Evolutionary conservation across 257 asterid species (phyloP), one percentile per base, ranked within the genome.

Genomic region (Rhazya stricta): DNA sequence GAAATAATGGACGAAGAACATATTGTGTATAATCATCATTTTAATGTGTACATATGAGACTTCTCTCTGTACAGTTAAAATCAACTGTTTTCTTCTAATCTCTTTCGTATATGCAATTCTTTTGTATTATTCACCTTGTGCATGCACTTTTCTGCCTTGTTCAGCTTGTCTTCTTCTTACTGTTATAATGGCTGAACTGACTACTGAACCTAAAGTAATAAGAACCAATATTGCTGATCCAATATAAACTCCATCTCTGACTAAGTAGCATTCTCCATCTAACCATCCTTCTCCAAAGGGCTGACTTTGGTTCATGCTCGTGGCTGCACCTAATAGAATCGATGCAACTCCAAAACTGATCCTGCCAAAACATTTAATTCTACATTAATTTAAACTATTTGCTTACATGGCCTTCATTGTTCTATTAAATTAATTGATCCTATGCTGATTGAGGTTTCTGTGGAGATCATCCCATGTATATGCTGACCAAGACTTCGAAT

Each of bases 261-360:
- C 97, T 11, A 89, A 56, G 82, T 91, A 93, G 86, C 97, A 93
- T 58, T 91, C 91, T 32, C 96, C 92, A 78, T 90, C 89, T 76
- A 91, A 65, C 98, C 98, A 93, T 51, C 97, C 98, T 79, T 88
- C 89, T 32, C 98, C 96, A 25, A 84, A 69, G 3, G 48, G 76
- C 71, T 93, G 98, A 10, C 79, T 78, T 66, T 46, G 77, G 81
- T 77, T 93, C 96, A 93, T 93, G 87, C 96, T 90, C 18, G 89
- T 88, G 15, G 90, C 96, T 76, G 76, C 81, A 46, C 91, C 84
- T 42, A 91, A 37, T 77, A 91, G 61, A 66, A 83, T 74, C 25
- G 76, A 79, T 45, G 86, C 82, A 45, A 86, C 74, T 68, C 96
- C 96, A 78, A 88, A 93, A 78, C 88, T 85, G 57, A 89, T 76